These are phyloP conservation scores for Trapa incisa DNA, from an alignment of 345 rosid genomes.

Conservation along the genomic window DNA sequence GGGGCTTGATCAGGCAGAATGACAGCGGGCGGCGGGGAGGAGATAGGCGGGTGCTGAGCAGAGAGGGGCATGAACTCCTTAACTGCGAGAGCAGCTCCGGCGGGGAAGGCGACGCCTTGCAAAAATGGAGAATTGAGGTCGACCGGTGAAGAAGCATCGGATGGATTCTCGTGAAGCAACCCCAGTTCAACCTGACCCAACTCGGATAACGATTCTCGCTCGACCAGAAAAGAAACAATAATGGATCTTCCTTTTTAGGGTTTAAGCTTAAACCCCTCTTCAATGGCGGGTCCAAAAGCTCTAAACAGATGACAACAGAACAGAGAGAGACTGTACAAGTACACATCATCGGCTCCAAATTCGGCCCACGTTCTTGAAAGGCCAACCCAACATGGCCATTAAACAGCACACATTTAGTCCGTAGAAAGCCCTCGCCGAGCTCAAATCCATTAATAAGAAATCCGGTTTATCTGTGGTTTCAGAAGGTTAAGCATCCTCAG, in stretches of 20 bases:
- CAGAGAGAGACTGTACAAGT: not conserved
- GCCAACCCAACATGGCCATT: not conserved
- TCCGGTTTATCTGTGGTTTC: too few species aligned
- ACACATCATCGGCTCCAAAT: not conserved
- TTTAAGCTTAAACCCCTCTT: slow-evolving; percentile 6
- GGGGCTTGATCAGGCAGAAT: slow-evolving; percentile 6
- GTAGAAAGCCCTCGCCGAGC: not conserved
- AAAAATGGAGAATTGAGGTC: slow-evolving; percentile 7
- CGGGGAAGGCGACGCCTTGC: slow-evolving; percentile 6
- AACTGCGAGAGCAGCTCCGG: slow-evolving; percentile 1
- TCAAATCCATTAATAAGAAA: too few species aligned
- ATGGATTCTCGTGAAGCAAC: not conserved
- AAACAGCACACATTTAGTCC: not conserved
- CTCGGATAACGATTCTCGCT: not conserved
- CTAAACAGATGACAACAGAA: not conserved
- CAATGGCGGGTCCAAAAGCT: not conserved
- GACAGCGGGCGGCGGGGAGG: not conserved
- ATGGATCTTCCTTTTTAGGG: not conserved
- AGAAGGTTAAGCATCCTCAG: not conserved
- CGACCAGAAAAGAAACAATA: not conserved
- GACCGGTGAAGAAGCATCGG: slow-evolving; percentile 11
- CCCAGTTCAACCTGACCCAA: not conserved
- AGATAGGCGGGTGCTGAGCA: not conserved
- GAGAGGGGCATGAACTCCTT: not conserved
- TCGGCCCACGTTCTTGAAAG: not conserved